Conservation (phyloP, 2,329 filamentous ascomycete species). For the Colletotrichum sp. region DNA sequence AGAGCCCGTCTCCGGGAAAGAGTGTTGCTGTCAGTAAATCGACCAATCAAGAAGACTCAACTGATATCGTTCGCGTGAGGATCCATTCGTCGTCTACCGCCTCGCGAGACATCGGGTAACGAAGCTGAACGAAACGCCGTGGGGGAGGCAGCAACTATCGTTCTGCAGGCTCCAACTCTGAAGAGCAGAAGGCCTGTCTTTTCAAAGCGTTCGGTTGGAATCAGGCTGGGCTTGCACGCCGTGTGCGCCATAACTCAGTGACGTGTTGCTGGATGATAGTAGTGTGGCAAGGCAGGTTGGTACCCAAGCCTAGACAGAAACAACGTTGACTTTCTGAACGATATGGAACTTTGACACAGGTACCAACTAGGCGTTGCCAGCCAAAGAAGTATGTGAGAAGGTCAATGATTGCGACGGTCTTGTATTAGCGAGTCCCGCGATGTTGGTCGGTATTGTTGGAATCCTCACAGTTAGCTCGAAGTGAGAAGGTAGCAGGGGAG, state of each 20-base stretch:
- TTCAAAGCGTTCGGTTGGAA: neutral
- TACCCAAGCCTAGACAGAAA: neutral
- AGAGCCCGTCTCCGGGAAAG: neutral
- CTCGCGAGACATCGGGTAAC: neutral
- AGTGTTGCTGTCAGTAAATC: neutral
- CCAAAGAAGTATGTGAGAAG: neutral
- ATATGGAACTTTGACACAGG: neutral
- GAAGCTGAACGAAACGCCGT: neutral
- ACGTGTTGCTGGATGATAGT: neutral
- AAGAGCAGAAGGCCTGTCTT: neutral
- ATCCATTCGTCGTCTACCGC: neutral
- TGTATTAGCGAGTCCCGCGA: neutral
- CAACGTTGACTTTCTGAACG: neutral
- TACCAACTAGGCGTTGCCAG: neutral
- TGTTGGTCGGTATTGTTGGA: neutral
- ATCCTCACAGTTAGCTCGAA: neutral
- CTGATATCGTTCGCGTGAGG: neutral
- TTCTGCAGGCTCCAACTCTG: neutral
- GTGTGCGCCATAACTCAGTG: neutral
- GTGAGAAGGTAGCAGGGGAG: neutral
- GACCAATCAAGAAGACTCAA: neutral
- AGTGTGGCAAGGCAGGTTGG: neutral
- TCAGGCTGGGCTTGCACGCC: neutral
- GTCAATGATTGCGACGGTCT: neutral
- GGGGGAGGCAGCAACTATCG: neutral